A percentile compares a stretch with the other conserved stretches of the same genome.
phyloP scores from a whole-genome alignment of 129 eudicot species.

The Ambrosia artemisiifolia region DNA sequence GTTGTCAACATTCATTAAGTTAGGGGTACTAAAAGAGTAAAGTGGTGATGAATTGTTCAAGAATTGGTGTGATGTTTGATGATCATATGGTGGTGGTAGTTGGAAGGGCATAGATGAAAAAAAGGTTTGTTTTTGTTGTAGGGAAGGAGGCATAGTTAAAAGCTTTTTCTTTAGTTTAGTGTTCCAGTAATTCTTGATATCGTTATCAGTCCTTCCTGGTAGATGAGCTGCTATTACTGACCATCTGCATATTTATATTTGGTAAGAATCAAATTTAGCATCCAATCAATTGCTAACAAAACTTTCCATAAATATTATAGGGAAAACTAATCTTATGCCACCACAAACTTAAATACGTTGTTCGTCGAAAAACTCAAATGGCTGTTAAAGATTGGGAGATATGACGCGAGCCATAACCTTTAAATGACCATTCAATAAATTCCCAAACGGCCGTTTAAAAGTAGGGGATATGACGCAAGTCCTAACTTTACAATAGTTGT shows the following conservation, averaged over 20 bases:
- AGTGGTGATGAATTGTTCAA: conserved; percentile 25
- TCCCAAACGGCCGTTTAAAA: too few species aligned
- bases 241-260: conserved; percentile 52
- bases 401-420: too few species aligned
- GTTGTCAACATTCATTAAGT: conserved; percentile 27
- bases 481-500: too few species aligned
- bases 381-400: too few species aligned
- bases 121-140: conserved; percentile 27
- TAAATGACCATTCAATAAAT: too few species aligned
- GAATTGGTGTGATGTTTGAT: conserved; percentile 15
- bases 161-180: conserved; percentile 68
- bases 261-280: neutral
- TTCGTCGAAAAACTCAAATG: too few species aligned
- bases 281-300: neutral
- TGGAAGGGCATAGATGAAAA: conserved; percentile 29
- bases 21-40: conserved; percentile 15
- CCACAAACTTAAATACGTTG: too few species aligned
- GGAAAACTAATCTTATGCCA: too few species aligned
- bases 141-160: conserved; percentile 9
- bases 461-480: too few species aligned
- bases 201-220: conserved; percentile 85
- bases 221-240: conserved; percentile 68
- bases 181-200: conserved; percentile 89
- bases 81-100: conserved; percentile 23
- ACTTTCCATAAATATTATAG: conserved; percentile 1